A percentile compares a stretch with the other conserved stretches of the same genome.
phyloP scores from a whole-genome alignment of 2,329 filamentous ascomycete genomes.

The Cercospora brassicicola region DNA sequence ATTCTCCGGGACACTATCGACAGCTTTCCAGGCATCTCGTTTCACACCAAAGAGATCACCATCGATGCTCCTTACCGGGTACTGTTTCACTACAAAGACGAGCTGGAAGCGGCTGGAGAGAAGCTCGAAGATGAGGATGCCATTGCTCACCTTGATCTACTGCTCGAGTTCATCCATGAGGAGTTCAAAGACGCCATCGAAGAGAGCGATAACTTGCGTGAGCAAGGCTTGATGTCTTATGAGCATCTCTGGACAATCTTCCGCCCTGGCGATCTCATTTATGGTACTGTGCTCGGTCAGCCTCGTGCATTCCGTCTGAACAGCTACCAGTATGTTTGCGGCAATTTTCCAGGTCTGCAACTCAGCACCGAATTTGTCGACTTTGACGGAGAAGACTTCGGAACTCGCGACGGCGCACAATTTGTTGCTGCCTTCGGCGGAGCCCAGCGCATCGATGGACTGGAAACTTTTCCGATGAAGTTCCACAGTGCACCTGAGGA shows the following conservation, averaged over 20 bases:
- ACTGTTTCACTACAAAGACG: constrained; percentile 34
- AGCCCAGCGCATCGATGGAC: constrained; percentile 27
- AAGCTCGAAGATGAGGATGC: constrained; percentile 34
- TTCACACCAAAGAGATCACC: constrained; percentile 35
- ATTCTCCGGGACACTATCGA: constrained; percentile 31
- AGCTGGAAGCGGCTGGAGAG: constrained; percentile 29
- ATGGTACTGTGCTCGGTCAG: constrained; percentile 35
- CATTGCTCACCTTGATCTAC: constrained; percentile 36
- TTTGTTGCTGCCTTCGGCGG: constrained; percentile 28
- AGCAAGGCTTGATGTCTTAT: constrained; percentile 38
- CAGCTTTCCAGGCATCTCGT: constrained; percentile 34
- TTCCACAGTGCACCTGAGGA: constrained; percentile 24
- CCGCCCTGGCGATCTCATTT: constrained; percentile 39
- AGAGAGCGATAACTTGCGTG: constrained; percentile 34
- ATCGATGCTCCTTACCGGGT: constrained; percentile 34
- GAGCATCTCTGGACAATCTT: constrained; percentile 49
- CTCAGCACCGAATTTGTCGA: constrained; percentile 37
- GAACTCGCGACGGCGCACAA: constrained; percentile 21
- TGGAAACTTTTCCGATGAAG: constrained; percentile 31
- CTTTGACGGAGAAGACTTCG: constrained; percentile 39
- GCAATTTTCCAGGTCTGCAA: constrained; percentile 30
- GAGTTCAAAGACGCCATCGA: constrained; percentile 33
- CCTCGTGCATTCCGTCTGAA: constrained; percentile 34
- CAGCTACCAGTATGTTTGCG: constrained; percentile 35
- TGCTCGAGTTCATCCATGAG: constrained; percentile 36